Percentiles rank a stretch among this genome's conserved stretches.
phyloP scores from a whole-genome alignment of 2,329 filamentous ascomycete genomes.

The Podosphaera leucotricha region DNA sequence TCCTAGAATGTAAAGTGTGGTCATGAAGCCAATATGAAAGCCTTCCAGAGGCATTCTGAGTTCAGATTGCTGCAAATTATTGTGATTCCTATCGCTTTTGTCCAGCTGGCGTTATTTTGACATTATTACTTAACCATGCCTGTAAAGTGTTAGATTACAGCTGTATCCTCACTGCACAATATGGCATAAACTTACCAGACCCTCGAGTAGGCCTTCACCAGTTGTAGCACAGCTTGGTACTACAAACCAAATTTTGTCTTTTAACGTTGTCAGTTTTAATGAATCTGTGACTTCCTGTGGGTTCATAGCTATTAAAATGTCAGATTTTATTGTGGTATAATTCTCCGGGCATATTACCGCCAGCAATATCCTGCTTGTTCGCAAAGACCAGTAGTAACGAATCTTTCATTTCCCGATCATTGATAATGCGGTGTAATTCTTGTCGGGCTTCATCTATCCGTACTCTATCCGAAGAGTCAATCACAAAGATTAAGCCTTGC shows the following conservation, averaged over 20 bases:
- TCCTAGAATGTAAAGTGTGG: neutral
- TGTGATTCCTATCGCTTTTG: constrained; percentile 1
- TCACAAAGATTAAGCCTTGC: constrained; percentile 94
- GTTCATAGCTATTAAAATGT: constrained; percentile 36
- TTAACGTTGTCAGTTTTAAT: constrained; percentile 52
- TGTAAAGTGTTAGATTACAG: constrained; percentile 10
- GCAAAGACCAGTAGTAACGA: constrained; percentile 85
- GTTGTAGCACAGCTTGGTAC: constrained; percentile 64
- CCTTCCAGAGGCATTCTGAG: neutral
- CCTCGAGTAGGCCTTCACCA: constrained; percentile 60
- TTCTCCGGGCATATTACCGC: constrained; percentile 27
- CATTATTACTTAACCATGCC: constrained; percentile 64
- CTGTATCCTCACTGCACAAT: constrained; percentile 1
- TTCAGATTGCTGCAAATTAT: neutral
- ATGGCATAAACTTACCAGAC: constrained; percentile 28
- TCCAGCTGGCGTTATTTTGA: constrained; percentile 34
- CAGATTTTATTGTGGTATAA: constrained; percentile 1
- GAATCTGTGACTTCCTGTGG: constrained; percentile 59
- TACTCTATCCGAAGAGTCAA: constrained; percentile 79
- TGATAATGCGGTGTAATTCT: constrained; percentile 91
- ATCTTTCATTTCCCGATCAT: constrained; percentile 94
- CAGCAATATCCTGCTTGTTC: constrained; percentile 91
- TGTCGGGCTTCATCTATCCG: constrained; percentile 83
- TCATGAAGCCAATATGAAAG: neutral
- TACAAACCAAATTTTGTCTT: constrained; percentile 69